phyloP scores from a whole-genome alignment of 164 flowering plant genomes.

The Berberis vulgaris region DNA sequence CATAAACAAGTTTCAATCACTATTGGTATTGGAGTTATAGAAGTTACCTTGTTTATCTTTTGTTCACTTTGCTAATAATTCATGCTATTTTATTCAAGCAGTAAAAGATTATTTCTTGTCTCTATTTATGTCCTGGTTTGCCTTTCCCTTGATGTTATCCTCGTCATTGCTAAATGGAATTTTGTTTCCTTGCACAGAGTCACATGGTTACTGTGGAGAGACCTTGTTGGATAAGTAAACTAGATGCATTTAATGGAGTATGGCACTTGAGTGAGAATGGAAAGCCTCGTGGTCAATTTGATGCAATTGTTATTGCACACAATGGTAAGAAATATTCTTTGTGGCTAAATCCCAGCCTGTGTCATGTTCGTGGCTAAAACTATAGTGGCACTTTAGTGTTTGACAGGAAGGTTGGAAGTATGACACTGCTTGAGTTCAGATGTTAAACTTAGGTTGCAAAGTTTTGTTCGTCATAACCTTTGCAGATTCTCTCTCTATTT shows the following conservation, averaged over 20 bases:
- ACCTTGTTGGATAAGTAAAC: constrained; percentile 89
- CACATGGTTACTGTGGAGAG: constrained; percentile 58
- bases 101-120: not conserved
- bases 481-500: too few species aligned
- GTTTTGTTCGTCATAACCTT: too few species aligned
- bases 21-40: too few species aligned
- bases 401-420: too few species aligned
- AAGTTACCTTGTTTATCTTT: too few species aligned
- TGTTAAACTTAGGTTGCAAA: too few species aligned
- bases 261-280: constrained; percentile 92
- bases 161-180: constrained; percentile 6
- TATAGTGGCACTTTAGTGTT: too few species aligned
- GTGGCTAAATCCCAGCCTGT: not conserved
- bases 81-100: too few species aligned
- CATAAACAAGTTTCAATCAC: too few species aligned
- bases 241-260: constrained; percentile 87
- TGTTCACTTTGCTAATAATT: too few species aligned
- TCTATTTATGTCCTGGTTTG: not conserved
- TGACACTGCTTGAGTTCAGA: too few species aligned
- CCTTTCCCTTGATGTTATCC: not conserved
- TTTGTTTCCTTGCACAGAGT: constrained; percentile 38
- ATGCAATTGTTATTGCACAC: constrained; percentile 87
- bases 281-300: constrained; percentile 76
- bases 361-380: not conserved
- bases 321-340: constrained; percentile 43